Conservation (phyloP, 352 stramenopile species). For the Pythium brachiatum region DNA sequence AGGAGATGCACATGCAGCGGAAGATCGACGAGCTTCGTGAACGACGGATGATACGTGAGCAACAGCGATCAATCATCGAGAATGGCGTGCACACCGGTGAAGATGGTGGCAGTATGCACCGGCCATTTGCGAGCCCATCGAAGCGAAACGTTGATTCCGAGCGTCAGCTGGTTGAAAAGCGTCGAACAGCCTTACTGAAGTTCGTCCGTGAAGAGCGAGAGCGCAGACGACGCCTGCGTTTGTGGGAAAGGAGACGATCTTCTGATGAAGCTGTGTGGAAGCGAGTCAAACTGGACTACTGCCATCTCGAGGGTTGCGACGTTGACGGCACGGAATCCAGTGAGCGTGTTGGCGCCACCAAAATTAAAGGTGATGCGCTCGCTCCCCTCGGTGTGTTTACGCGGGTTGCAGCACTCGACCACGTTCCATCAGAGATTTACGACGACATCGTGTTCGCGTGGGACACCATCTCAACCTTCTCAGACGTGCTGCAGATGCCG, state of each 20-base stretch:
- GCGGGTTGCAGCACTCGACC: constrained; percentile 34
- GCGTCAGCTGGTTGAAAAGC: constrained; percentile 38
- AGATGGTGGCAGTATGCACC: constrained; percentile 2
- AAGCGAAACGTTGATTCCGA: constrained; percentile 18
- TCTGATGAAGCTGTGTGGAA: constrained; percentile 55
- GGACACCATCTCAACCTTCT: constrained; percentile 77
- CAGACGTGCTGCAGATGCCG: constrained; percentile 54
- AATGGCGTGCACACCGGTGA: constrained; percentile 50
- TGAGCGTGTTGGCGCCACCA: not conserved
- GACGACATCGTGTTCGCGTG: constrained; percentile 70
- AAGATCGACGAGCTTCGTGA: constrained; percentile 68
- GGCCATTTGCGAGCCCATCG: constrained; percentile 2
- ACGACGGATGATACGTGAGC: constrained; percentile 60
- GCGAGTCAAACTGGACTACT: constrained; percentile 47
- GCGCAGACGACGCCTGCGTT: constrained; percentile 45
- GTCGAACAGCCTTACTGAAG: constrained; percentile 55
- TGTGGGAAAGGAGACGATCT: constrained; percentile 52
- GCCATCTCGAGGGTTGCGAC: constrained; percentile 8
- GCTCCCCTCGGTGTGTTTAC: constrained; percentile 40
- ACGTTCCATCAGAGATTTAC: constrained; percentile 41
- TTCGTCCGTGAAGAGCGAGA: constrained; percentile 74
- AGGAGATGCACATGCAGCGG: constrained; percentile 69
- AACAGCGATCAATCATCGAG: constrained; percentile 69
- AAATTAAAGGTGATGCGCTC: not conserved
- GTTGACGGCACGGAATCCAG: not conserved